A percentile compares a stretch with the other conserved stretches of the same genome.
Evolutionary conservation across 352 stramenopile genomes (phyloP).

Genomic region (Thraustochytrium striatum): DNA sequence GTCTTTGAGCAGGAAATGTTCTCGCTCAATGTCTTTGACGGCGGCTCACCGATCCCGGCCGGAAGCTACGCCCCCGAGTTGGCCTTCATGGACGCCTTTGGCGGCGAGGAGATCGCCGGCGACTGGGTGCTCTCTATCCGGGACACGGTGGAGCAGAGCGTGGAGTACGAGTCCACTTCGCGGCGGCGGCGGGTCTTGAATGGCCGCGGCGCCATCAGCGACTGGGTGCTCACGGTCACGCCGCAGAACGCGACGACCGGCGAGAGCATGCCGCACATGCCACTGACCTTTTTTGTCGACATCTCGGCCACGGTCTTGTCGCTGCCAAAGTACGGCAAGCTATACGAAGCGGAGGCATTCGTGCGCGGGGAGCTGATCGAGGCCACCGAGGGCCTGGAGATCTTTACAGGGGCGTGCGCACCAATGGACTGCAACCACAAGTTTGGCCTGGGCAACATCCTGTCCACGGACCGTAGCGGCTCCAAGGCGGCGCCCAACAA

Average conservation of each 20-base stretch:
- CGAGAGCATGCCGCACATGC: neutral
- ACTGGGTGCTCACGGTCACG: conserved; percentile 40
- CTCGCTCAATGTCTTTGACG: conserved; percentile 40
- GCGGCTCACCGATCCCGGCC: conserved; percentile 2
- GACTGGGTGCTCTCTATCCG: conserved; percentile 39
- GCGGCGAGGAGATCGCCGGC: conserved; percentile 20
- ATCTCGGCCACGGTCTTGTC: conserved; percentile 34
- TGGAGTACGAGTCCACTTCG: conserved; percentile 2
- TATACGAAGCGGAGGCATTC: conserved; percentile 34
- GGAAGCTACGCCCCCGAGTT: conserved; percentile 40
- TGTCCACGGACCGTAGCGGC: neutral
- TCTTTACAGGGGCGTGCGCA: conserved; percentile 7
- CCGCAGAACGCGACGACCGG: conserved; percentile 9
- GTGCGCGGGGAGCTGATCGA: conserved; percentile 21
- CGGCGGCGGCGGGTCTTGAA: conserved; percentile 2
- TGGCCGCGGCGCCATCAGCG: conserved; percentile 14
- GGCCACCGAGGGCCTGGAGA: conserved; percentile 31
- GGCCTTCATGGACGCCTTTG: conserved; percentile 18
- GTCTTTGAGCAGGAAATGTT: conserved; percentile 41
- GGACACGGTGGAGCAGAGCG: conserved; percentile 9
- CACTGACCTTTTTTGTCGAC: conserved; percentile 44
- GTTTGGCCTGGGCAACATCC: conserved; percentile 42
- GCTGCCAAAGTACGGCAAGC: conserved; percentile 44
- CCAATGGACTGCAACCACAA: conserved; percentile 45
- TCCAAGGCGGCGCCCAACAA: conserved; percentile 8